Conservation (phyloP, 1,284 basidiomycete species). For the Cutaneotrichosporon spelunceum region DNA sequence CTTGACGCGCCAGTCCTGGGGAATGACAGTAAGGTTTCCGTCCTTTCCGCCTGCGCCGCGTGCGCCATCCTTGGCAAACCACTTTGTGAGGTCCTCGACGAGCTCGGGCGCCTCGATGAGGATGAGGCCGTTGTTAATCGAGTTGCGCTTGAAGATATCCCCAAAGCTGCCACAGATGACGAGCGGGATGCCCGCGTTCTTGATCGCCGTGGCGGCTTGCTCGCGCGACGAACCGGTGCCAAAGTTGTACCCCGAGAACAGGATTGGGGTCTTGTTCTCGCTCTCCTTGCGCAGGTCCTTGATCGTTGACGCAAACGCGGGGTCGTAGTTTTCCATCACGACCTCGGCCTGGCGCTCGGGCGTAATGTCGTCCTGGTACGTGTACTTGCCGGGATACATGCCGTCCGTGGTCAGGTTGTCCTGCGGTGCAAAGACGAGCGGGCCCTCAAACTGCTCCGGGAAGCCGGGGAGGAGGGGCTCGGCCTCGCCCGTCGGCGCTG, state of each 20-base stretch:
- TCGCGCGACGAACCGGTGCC: constrained; percentile 98
- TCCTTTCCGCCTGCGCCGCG: constrained; percentile 71
- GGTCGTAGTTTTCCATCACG: constrained; percentile 97
- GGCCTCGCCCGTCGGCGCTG: constrained; percentile 53
- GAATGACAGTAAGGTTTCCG: constrained; percentile 76
- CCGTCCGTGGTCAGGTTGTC: constrained; percentile 99
- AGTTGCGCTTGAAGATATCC: constrained; percentile 98
- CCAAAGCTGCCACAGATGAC: constrained; percentile 97
- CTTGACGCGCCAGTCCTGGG: constrained; percentile 60
- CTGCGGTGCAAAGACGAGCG: constrained; percentile 86
- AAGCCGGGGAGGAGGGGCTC: constrained; percentile 75
- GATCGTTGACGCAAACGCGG: constrained; percentile 73
- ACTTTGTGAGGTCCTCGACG: constrained; percentile 73
- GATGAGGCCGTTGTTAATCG: constrained; percentile 97
- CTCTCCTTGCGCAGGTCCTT: constrained; percentile 57
- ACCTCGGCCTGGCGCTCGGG: constrained; percentile 89
- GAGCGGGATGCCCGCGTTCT: constrained; percentile 85
- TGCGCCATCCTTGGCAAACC: constrained; percentile 68
- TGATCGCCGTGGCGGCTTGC: constrained; percentile 95
- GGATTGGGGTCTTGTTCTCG: constrained; percentile 56
- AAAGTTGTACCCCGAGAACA: constrained; percentile 96
- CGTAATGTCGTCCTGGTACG: constrained; percentile 98
- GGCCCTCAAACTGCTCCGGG: constrained; percentile 77
- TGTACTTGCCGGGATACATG: constrained; percentile 99
- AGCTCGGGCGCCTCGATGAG: constrained; percentile 90